Percentiles rank a stretch among this genome's conserved stretches.
Evolutionary conservation across 805 yeast species (phyloP).

Genomic region (Myxozyma monticola): DNA sequence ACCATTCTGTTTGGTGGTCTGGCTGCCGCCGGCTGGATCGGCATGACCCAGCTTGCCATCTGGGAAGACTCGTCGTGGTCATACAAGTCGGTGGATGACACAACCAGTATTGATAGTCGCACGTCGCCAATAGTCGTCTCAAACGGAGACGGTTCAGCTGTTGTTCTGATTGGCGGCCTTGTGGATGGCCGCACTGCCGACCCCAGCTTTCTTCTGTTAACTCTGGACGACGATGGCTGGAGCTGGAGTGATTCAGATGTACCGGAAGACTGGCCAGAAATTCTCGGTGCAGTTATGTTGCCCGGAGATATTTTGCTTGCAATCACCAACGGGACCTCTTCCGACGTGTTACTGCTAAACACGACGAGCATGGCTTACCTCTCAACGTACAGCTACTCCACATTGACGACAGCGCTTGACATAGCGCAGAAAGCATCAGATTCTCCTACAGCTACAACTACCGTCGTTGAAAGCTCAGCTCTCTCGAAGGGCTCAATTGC

Average conservation of each 20-base stretch:
- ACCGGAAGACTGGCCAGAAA: slow-evolving; percentile 8
- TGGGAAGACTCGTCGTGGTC: slow-evolving; percentile 72
- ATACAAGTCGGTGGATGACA: slow-evolving; percentile 42
- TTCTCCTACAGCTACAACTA: no score
- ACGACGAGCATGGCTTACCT: slow-evolving; percentile 18
- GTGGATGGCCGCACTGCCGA: slow-evolving; percentile 42
- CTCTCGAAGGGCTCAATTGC: slow-evolving; percentile 43
- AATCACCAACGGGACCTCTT: slow-evolving; percentile 12
- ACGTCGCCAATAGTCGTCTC: slow-evolving; percentile 57
- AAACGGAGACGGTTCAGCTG: slow-evolving; percentile 42
- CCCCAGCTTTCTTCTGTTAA: slow-evolving; percentile 48
- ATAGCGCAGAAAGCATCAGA: slow-evolving; percentile 21
- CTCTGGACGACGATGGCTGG: slow-evolving; percentile 21
- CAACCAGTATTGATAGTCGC: slow-evolving; percentile 52
- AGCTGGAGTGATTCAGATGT: slow-evolving; percentile 25
- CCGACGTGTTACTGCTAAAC: slow-evolving; percentile 13
- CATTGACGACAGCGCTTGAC: slow-evolving; percentile 16
- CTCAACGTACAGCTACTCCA: slow-evolving; percentile 8
- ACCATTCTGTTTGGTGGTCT: slow-evolving; percentile 61
- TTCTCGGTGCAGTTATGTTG: slow-evolving; percentile 39
- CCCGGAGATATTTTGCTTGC: slow-evolving; percentile 36
- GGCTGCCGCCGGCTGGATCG: slow-evolving; percentile 64
- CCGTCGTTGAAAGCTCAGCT: neutral
- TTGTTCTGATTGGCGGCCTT: slow-evolving; percentile 65
- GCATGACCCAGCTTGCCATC: slow-evolving; percentile 69